Percentiles rank a stretch among this genome's conserved stretches.
Conservation (phyloP, 768 basidiomycete genomes). For the Hortiboletus flavorubellus region DNA sequence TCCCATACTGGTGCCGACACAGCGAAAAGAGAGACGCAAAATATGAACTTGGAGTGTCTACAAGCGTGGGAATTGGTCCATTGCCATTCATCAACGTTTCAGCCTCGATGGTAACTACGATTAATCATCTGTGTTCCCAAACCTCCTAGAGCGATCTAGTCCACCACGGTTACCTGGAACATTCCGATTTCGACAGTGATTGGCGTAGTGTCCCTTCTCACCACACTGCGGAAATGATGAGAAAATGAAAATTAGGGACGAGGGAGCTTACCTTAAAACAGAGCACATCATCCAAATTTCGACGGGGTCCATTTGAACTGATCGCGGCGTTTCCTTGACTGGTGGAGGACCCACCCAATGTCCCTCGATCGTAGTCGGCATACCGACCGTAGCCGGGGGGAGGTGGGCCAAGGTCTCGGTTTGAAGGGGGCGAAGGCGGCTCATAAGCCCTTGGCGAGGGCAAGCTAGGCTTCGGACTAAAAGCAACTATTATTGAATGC, state of each 20-base stretch:
- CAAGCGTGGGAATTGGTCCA: background rate
- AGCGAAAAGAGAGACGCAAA: background rate
- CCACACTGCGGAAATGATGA: constrained; percentile 57
- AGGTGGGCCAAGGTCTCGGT: constrained; percentile 82
- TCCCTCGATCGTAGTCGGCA: constrained; percentile 64
- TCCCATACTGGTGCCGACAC: constrained; percentile 50
- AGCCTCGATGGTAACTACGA: background rate
- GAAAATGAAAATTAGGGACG: constrained; percentile 3
- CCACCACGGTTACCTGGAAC: constrained; percentile 91
- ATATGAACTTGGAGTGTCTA: background rate
- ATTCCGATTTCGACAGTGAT: constrained; percentile 87
- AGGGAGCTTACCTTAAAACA: constrained; percentile 74
- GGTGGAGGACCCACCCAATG: constrained; percentile 29
- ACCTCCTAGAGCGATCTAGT: constrained; percentile 47
- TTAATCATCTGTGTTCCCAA: constrained; percentile 29
- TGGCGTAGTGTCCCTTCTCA: constrained; percentile 93
- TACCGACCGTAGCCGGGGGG: constrained; percentile 89
- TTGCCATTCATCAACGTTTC: background rate
- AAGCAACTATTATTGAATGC: constrained; percentile 8
- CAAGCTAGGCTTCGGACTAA: constrained; percentile 73
- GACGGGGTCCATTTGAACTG: constrained; percentile 44
- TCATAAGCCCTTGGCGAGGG: constrained; percentile 75
- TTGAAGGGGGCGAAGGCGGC: constrained; percentile 69
- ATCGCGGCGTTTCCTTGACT: constrained; percentile 27
- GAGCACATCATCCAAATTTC: constrained; percentile 79